Evolutionary conservation across 371 early-diverging fungal genomes (phyloP).

Genomic region (Saksenaea vasiformis): DNA sequence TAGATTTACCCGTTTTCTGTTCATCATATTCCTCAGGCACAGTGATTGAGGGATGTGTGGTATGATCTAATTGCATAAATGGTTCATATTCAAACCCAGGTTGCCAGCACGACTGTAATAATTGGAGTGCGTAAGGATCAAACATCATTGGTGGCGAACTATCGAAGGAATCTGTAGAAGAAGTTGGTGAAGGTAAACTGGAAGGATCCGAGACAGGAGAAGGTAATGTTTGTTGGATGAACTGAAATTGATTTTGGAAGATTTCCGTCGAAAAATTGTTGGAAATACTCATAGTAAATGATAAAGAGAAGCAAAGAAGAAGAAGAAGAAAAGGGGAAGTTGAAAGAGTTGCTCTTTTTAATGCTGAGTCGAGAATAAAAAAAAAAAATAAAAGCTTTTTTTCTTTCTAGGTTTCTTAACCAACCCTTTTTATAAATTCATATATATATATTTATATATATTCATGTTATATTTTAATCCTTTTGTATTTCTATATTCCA

Average conservation of each 20-base stretch:
- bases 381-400: neutral
- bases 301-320: slow-evolving; percentile 2
- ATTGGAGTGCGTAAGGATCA: slow-evolving; percentile 29
- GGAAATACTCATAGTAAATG: neutral
- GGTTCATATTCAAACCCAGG: neutral
- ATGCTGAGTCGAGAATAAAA: neutral
- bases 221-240: neutral
- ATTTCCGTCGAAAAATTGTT: neutral
- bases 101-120: neutral
- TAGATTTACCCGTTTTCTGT: slow-evolving; percentile 29
- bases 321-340: slow-evolving; percentile 12
- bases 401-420: neutral
- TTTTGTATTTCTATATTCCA: neutral
- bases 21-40: slow-evolving; percentile 5
- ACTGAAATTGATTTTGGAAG: neutral
- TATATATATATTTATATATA: neutral
- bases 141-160: slow-evolving; percentile 14
- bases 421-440: neutral
- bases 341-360: slow-evolving; percentile 14
- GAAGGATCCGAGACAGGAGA: slow-evolving; percentile 1
- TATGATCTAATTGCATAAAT: neutral
- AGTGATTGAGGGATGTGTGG: slow-evolving; percentile 10
- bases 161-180: slow-evolving; percentile 9
- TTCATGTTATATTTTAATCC: neutral
- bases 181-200: slow-evolving; percentile 16